phyloP scores from a whole-genome alignment of 176 grass and related monocot species.

The Zoysia japonica region DNA sequence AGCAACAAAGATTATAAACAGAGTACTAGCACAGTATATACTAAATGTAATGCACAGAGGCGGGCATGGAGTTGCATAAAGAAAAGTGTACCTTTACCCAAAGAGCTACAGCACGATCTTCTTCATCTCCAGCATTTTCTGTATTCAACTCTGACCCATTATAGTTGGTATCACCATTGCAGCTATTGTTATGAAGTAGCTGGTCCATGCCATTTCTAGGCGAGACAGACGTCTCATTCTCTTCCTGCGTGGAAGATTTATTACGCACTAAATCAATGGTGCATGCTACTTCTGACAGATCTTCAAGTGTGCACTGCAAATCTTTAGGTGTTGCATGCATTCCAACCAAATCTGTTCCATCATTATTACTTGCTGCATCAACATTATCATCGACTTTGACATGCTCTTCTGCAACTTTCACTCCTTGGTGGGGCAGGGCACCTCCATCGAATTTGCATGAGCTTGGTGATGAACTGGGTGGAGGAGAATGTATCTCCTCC shows the following conservation, averaged over 20 bases:
- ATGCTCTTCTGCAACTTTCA: slow-evolving; percentile 34
- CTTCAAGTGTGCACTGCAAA: slow-evolving; percentile 46
- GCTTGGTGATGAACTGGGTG: slow-evolving; percentile 25
- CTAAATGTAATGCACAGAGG: slow-evolving; percentile 10
- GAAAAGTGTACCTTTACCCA: slow-evolving; percentile 87
- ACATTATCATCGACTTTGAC: slow-evolving; percentile 31
- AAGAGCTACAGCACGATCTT: slow-evolving; percentile 70
- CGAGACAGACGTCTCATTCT: slow-evolving; percentile 43
- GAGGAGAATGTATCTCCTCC: slow-evolving; percentile 31
- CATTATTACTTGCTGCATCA: slow-evolving; percentile 35
- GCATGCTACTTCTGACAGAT: slow-evolving; percentile 60
- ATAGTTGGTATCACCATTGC: slow-evolving; percentile 50
- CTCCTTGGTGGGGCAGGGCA: slow-evolving; percentile 28
- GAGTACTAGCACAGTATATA: slow-evolving; percentile 1
- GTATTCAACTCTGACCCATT: slow-evolving; percentile 28
- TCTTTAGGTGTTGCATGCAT: slow-evolving; percentile 35
- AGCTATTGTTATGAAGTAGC: slow-evolving; percentile 39
- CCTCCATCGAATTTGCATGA: slow-evolving; percentile 45
- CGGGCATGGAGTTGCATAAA: slow-evolving; percentile 3
- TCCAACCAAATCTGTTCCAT: neutral
- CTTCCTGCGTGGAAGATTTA: slow-evolving; percentile 37
- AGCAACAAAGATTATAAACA: neutral
- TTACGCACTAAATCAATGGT: slow-evolving; percentile 47
- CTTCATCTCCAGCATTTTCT: slow-evolving; percentile 43
- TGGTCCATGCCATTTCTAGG: slow-evolving; percentile 33